Conservation (phyloP, 768 basidiomycete genomes). For the Russula olivacea region DNA sequence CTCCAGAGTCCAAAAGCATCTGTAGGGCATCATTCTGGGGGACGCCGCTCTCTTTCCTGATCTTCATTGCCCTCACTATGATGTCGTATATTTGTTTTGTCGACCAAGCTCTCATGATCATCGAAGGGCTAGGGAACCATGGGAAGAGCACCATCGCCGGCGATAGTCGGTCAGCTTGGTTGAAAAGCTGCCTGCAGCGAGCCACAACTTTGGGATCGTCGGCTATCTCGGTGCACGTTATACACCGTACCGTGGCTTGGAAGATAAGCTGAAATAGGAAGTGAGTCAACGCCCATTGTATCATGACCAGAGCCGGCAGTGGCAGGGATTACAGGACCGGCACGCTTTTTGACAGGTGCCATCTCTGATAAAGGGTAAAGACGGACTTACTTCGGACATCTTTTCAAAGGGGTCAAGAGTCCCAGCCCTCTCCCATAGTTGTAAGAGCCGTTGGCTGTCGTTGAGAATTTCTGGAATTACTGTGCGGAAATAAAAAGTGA, state of each 20-base stretch:
- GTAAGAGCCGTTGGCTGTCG: conserved; percentile 56
- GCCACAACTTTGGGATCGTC: conserved; percentile 55
- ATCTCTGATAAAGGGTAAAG: conserved; percentile 5
- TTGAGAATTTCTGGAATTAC: conserved; percentile 61
- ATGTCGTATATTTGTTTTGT: conserved; percentile 76
- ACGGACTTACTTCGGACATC: conserved; percentile 53
- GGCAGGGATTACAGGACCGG: not conserved
- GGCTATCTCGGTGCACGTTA: conserved; percentile 64
- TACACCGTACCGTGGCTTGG: conserved; percentile 63
- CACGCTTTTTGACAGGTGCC: conserved; percentile 2
- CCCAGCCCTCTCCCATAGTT: conserved; percentile 59
- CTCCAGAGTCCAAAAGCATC: conserved; percentile 63
- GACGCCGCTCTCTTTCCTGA: conserved; percentile 51
- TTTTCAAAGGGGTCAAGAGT: conserved; percentile 69
- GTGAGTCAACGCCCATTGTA: not conserved
- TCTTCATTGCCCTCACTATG: conserved; percentile 48
- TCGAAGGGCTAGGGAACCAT: conserved; percentile 73
- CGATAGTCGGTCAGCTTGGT: conserved; percentile 63
- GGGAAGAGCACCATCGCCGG: conserved; percentile 67
- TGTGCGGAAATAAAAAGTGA: conserved; percentile 31
- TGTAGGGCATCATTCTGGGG: conserved; percentile 64
- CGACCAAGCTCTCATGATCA: conserved; percentile 62
- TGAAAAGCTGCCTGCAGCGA: conserved; percentile 59
- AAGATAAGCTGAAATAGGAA: conserved; percentile 45
- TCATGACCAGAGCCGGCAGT: not conserved